Evolutionary conservation across 2,329 filamentous ascomycete genomes (phyloP), one percentile per base, ranked within the genome.

Genomic region (Aspergillus novofumigatus): DNA sequence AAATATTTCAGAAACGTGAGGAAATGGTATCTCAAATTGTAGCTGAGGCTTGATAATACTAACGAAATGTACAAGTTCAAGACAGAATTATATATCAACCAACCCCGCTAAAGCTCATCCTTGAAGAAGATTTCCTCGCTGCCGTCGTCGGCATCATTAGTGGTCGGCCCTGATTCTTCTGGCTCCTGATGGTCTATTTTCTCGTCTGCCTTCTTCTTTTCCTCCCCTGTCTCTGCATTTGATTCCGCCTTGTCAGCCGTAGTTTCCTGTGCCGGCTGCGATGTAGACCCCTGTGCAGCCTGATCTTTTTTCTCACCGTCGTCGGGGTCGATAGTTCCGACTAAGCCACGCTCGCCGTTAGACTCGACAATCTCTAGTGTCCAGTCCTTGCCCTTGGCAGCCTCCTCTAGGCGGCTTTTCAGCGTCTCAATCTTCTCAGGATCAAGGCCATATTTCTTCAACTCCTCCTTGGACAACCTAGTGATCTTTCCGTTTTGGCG

Each of bases 321-420:
- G 11, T 83, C 81, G 1, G 77, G 75, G 28, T 88, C 86, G 17
- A 93, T 82, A 45, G 90, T 84, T 0, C 88, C 90, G 48, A 88
- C 78, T 44, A 93, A 83, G 68, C 91, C 87, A 59, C 84, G 77
- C 23, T 83, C 80, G 4, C 83, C 81, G 1, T 87, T 83, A 10
- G 85, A 80, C 66, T 94, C 88, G 1, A 94, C 84, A 14, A 94
- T 80, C 72, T 94, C 90, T 58, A 96, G 77, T 66, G 86, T 89
- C 91, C 92, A 96, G 17, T 86, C 85, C 62, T 86, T 83, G 7
- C 87, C 85, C 2, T 86, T 83, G 0, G 90, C 90, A 44, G 89
- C 69, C 65, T 85, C 82, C 69, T 89, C 81, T 57, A 96, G 74
- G 67, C 90, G 80, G 60, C 86, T 81, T 65, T 83, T 83, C 69